Base-by-base conservation (phyloP, 495 filamentous ascomycete genomes). In the Neurospora sp. region DNA sequence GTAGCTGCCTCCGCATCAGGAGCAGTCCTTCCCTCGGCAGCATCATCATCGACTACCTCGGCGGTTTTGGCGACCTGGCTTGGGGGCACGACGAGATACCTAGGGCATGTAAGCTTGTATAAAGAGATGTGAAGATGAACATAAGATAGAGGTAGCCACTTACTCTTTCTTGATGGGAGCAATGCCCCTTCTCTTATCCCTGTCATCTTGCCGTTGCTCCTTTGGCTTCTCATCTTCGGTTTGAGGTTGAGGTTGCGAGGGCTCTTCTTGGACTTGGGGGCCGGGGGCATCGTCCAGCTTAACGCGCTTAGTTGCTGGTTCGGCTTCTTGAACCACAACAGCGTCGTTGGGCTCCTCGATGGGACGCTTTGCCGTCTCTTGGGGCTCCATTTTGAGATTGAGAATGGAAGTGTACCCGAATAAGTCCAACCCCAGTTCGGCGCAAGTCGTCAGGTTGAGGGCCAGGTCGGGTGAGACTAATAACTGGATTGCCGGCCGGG, bases 141-240 rank as follows among this genome's bases (percentile, higher is more conserved):
- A 69, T 39, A 23, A 39, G 16, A 0, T n/a, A 5, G 40, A 27
- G 12, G 23, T 46, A 20, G 10, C 38, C 70, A 82, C 89, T 80
- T 82, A 97, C 93, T 98, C 95, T 73, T 88, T 78, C 81, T 97
- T 97, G 78, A 99, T 91, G 2, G 90, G 88, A 40, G 93, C 93
- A 74, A 95, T 86, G 39, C 95, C 95, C 54, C 54, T 31, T 62
- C 23, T 6, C 78, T 88, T 85, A 72, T 75, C 86, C 81, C 84
- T 88, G 76, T 79, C 82, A 74, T 75, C 77, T 44, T 75, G 78
- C 78, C 71, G 38, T 54, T 27, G 42, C 4, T 72, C 49, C 49
- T 23, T 54, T 39, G n/a, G 69, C 27, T 70, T 73, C 16, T 72
- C 44, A 27, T 62, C 10, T 35, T 12, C 44, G 49, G 69, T 73